phyloP scores from a whole-genome alignment of 164 flowering plant species.

The Umbellularia californica region DNA sequence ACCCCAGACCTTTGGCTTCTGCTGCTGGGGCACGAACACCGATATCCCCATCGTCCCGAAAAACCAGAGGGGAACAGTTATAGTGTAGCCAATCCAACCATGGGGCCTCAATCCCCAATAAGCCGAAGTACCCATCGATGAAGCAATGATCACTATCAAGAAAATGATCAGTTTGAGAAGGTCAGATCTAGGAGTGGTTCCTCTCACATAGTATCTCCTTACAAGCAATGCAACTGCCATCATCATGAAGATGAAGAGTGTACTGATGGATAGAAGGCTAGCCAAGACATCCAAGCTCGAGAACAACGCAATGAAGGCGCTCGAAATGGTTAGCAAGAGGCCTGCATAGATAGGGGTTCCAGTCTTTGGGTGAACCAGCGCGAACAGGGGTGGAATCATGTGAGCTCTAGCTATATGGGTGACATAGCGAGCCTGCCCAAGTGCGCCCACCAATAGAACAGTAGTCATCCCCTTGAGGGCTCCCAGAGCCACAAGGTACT shows the following conservation, averaged over 20 bases:
- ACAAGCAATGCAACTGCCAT: slow-evolving; percentile 77
- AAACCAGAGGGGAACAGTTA: slow-evolving; percentile 51
- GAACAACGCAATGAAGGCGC: slow-evolving; percentile 52
- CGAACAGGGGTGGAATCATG: slow-evolving; percentile 86
- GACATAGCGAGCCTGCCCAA: slow-evolving; percentile 77
- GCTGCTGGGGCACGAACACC: slow-evolving; percentile 35
- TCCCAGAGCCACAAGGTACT: slow-evolving; percentile 57
- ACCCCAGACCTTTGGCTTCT: slow-evolving; percentile 64
- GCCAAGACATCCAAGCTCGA: slow-evolving; percentile 72
- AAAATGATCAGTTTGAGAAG: slow-evolving; percentile 34
- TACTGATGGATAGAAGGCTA: slow-evolving; percentile 58
- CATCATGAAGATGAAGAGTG: slow-evolving; percentile 78
- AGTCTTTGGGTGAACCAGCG: slow-evolving; percentile 68
- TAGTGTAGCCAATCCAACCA: slow-evolving; percentile 57
- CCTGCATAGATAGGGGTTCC: slow-evolving; percentile 76
- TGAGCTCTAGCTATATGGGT: slow-evolving; percentile 85
- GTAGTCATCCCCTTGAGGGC: slow-evolving; percentile 88
- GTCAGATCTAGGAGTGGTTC: slow-evolving; percentile 31
- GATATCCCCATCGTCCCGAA: slow-evolving; percentile 51
- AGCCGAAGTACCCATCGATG: slow-evolving; percentile 48
- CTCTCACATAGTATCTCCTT: slow-evolving; percentile 62
- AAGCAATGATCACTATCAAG: slow-evolving; percentile 34
- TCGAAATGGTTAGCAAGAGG: slow-evolving; percentile 35
- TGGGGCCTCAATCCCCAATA: slow-evolving; percentile 34
- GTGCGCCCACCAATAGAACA: slow-evolving; percentile 61